phyloP scores from a whole-genome alignment of 2,329 filamentous ascomycete genomes.

The Plectosphaerella cucumerina region DNA sequence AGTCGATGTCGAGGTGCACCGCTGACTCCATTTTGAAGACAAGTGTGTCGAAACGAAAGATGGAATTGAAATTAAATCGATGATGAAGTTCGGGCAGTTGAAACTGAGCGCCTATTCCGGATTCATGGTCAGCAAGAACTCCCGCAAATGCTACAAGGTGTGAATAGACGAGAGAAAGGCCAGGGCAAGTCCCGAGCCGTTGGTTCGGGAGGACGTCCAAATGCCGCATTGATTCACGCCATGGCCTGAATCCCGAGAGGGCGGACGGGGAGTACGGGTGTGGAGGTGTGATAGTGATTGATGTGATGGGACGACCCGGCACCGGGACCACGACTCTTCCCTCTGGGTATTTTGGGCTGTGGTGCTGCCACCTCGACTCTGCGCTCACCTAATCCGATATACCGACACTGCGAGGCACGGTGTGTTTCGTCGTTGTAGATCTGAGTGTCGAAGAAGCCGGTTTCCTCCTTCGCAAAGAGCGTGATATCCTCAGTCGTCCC shows the following conservation, averaged over 20 bases:
- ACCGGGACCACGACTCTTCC: not conserved
- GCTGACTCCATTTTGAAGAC: too few species aligned
- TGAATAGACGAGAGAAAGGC: too few species aligned
- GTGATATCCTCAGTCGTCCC: not conserved
- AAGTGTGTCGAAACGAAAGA: too few species aligned
- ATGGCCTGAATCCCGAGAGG: not conserved
- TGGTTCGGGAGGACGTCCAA: not conserved
- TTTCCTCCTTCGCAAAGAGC: not conserved
- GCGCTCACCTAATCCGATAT: not conserved
- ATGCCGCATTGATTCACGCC: not conserved
- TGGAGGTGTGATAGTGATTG: too few species aligned
- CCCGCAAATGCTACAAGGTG: too few species aligned
- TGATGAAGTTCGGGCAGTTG: too few species aligned
- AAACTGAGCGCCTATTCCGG: too few species aligned
- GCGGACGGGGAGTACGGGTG: not conserved
- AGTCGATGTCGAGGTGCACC: too few species aligned
- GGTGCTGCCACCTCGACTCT: not conserved
- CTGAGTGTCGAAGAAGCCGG: not conserved
- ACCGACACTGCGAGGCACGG: not conserved
- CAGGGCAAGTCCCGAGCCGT: too few species aligned
- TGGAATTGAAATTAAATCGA: too few species aligned
- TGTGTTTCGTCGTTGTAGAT: not conserved
- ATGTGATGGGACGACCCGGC: not conserved
- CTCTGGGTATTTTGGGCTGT: not conserved
- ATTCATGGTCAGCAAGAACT: too few species aligned